A percentile compares a stretch with the other conserved stretches of the same genome.
These are phyloP conservation scores for Naumovozyma castellii DNA, from an alignment of 805 yeast genomes.

Conservation along the genomic window DNA sequence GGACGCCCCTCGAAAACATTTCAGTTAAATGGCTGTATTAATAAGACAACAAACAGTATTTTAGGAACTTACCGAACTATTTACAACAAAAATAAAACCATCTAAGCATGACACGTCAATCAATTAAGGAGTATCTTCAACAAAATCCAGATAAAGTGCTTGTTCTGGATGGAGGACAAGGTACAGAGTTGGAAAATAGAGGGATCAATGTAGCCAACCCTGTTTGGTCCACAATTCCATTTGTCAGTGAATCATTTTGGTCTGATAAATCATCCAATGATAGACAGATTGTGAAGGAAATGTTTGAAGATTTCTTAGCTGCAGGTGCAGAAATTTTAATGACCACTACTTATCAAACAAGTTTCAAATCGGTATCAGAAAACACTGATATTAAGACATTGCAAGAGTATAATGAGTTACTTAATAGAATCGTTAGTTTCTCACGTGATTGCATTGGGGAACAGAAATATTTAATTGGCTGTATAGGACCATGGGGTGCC, in stretches of 20 bases:
- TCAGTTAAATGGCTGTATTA: too few relatives aligned
- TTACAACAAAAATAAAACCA: too few relatives aligned
- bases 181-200: conserved; percentile 48
- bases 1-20: too few relatives aligned
- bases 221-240: conserved; percentile 55
- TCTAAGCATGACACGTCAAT: conserved; percentile 3
- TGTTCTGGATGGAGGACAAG: conserved; percentile 55
- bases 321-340: conserved; percentile 48
- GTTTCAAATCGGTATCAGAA: conserved; percentile 33
- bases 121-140: conserved; percentile 4
- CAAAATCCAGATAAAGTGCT: conserved; percentile 12
- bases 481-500: conserved; percentile 75
- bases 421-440: conserved; percentile 16
- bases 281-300: conserved; percentile 35
- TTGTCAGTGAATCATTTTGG: conserved; percentile 28
- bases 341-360: conserved; percentile 55
- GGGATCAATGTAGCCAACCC: conserved; percentile 38
- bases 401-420: conserved; percentile 15
- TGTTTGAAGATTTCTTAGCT: conserved; percentile 43
- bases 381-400: conserved; percentile 16
- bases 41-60: too few relatives aligned
- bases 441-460: conserved; percentile 19
- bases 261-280: conserved; percentile 14
- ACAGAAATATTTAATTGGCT: conserved; percentile 34
- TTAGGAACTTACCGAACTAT: too few relatives aligned